Percentiles rank a stretch among this genome's conserved stretches.
Conservation (phyloP, 2,329 filamentous ascomycete genomes). For the Diatrype stigma region DNA sequence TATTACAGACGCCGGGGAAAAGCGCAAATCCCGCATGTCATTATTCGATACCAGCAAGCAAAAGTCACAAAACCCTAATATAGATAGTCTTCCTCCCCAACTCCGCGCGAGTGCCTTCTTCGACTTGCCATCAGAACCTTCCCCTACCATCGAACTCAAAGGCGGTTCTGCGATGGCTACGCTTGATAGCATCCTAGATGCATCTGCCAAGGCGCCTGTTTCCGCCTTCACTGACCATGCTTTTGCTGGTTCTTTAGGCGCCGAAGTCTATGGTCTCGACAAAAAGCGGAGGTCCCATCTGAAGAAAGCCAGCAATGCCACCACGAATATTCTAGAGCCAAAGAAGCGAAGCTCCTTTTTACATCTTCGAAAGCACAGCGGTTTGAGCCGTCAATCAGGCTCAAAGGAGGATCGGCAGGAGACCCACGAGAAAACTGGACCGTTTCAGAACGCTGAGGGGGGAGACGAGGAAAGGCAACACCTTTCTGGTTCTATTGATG, state of each 20-base stretch:
- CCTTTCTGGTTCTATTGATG: conserved; percentile 22
- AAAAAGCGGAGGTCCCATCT: conserved; percentile 45
- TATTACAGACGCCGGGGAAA: conserved; percentile 11
- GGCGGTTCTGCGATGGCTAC: conserved; percentile 84
- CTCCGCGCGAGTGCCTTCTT: conserved; percentile 91
- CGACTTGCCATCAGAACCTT: conserved; percentile 57
- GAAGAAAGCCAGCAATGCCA: conserved; percentile 16
- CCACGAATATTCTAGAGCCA: conserved; percentile 20
- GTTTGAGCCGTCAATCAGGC: conserved; percentile 23
- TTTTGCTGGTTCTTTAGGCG: conserved; percentile 70
- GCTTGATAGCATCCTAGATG: conserved; percentile 86
- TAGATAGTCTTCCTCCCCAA: conserved; percentile 69
- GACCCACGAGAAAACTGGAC: conserved; percentile 5
- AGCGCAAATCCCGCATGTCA: conserved; percentile 34
- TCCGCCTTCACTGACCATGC: conserved; percentile 88
- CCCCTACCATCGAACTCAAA: conserved; percentile 53
- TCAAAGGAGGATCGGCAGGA: conserved; percentile 19
- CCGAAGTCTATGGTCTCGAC: conserved; percentile 67
- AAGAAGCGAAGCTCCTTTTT: conserved; percentile 49
- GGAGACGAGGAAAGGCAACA: conserved; percentile 24
- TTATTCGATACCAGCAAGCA: conserved; percentile 31
- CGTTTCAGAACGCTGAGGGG: conserved; percentile 2
- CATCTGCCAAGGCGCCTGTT: conserved; percentile 81
- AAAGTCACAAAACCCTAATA: conserved; percentile 33
- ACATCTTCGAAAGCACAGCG: conserved; percentile 40